phyloP scores from a whole-genome alignment of 2,329 filamentous ascomycete species.

The Metarhizium sp. region DNA sequence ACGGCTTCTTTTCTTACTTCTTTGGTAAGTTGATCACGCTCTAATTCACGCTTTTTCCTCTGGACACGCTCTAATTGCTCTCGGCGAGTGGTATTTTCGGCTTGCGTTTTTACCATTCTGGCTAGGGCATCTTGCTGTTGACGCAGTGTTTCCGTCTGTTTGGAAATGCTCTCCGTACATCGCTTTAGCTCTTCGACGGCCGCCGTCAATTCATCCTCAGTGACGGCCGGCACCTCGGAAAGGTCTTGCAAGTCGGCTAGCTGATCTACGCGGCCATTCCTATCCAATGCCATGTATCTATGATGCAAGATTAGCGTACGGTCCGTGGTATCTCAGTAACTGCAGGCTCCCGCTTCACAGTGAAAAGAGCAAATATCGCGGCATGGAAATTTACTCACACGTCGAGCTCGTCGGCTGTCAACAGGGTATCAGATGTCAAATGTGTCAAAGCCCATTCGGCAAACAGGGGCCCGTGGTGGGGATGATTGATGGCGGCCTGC shows the following conservation, averaged over 20 bases:
- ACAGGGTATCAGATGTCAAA: slow-evolving; percentile 39
- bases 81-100: slow-evolving; percentile 19
- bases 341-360: slow-evolving; percentile 1
- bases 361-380: neutral
- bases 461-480: slow-evolving; percentile 24
- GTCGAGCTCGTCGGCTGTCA: slow-evolving; percentile 44
- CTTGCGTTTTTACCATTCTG: slow-evolving; percentile 33
- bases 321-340: neutral
- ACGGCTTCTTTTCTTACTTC: slow-evolving; percentile 24
- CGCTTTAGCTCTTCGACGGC: slow-evolving; percentile 55
- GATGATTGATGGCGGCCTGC: slow-evolving; percentile 25
- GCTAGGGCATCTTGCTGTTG: slow-evolving; percentile 53
- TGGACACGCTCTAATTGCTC: slow-evolving; percentile 19
- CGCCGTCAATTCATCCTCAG: slow-evolving; percentile 48
- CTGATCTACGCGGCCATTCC: slow-evolving; percentile 36
- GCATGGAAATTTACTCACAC: slow-evolving; percentile 28
- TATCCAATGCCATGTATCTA: slow-evolving; percentile 42
- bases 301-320: slow-evolving; percentile 6
- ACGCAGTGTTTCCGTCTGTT: slow-evolving; percentile 52
- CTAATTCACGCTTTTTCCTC: slow-evolving; percentile 22
- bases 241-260: slow-evolving; percentile 36
- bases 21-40: slow-evolving; percentile 30
- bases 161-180: slow-evolving; percentile 55
- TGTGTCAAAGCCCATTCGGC: slow-evolving; percentile 40
- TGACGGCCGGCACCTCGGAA: slow-evolving; percentile 38